Base-by-base conservation (phyloP, 2,329 filamentous ascomycete genomes). In the Cercospora sp. region DNA sequence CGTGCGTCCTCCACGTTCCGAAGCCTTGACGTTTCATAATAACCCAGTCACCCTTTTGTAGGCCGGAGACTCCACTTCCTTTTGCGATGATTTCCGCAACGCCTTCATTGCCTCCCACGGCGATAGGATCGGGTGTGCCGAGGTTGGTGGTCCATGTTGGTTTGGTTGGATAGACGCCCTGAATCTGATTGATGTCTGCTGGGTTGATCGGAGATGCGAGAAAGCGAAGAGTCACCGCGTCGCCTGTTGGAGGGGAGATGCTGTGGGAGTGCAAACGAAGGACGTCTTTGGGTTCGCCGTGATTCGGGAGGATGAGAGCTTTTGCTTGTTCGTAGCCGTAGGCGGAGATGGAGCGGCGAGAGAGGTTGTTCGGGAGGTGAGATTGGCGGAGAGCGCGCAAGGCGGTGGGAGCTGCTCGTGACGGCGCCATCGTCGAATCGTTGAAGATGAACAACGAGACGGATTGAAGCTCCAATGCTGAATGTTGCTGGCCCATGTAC, bases 141-240 rank as follows among this genome's bases (percentile, higher is more conserved):
- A 99, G 88, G 1, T 88, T 81, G 5, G 89, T 89, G 18, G 88
- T 89, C 81, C 97, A 94, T 55, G 86, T 83, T 0, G 94, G 93
- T 78, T 93, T 93, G 57, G 89, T 89, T 70, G 94, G 94, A 82
- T 99, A 99, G 3, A 94, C 93, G 72, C 95, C 95, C 84, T 99
- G 95, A 76, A 99, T 92, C 76, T 94, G 94, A 84, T 99, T 99
- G 80, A 99, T 92, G 82, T 99, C 95, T 77, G 95, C 94, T 26
- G 95, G 95, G 83, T 99, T 99, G 80, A 99, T 92, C 66, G 95
- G 93, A 0, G 93, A 89, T 34, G 94, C 92, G 75, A 99, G 91
- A 75, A 95, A 90, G 79, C 93, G 92, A 69, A 99, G 84, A 65
- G 94, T 93, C 73, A 96, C 82, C 71, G 86, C 83, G 65, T 86